A percentile compares a stretch with the other conserved stretches of the same genome.
Evolutionary conservation across 345 rosid species (phyloP).

Genomic region (Rubroshorea leprosula): DNA sequence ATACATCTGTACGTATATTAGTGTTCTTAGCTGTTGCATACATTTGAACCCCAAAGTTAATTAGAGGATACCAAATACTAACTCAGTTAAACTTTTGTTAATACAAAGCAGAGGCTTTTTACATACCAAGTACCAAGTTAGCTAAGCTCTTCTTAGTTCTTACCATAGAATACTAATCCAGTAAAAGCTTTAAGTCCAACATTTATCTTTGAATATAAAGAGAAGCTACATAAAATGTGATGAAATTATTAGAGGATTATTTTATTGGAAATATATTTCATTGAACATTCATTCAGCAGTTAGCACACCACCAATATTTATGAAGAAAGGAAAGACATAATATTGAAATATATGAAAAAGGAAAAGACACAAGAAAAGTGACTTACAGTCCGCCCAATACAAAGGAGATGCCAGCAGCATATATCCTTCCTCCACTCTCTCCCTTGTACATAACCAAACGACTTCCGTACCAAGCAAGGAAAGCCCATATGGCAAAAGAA

Average conservation of each 20-base stretch:
- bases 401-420: constrained; percentile 50
- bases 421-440: constrained; percentile 44
- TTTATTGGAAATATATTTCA: no score
- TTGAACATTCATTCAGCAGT: neutral
- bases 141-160: neutral
- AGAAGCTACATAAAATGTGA: neutral
- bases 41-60: no score
- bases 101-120: neutral
- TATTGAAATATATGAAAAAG: neutral
- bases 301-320: neutral
- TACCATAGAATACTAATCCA: neutral
- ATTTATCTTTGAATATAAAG: neutral
- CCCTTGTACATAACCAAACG: constrained; percentile 41
- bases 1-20: no score
- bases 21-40: no score
- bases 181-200: neutral
- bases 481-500: constrained; percentile 43
- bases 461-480: constrained; percentile 51
- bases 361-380: neutral
- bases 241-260: neutral
- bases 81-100: no score
- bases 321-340: neutral
- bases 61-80: no score
- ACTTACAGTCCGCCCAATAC: constrained; percentile 73
- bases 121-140: no score